phyloP scores from a whole-genome alignment of 2,329 filamentous ascomycete species.

The Rhytidhysteron rufulum region DNA sequence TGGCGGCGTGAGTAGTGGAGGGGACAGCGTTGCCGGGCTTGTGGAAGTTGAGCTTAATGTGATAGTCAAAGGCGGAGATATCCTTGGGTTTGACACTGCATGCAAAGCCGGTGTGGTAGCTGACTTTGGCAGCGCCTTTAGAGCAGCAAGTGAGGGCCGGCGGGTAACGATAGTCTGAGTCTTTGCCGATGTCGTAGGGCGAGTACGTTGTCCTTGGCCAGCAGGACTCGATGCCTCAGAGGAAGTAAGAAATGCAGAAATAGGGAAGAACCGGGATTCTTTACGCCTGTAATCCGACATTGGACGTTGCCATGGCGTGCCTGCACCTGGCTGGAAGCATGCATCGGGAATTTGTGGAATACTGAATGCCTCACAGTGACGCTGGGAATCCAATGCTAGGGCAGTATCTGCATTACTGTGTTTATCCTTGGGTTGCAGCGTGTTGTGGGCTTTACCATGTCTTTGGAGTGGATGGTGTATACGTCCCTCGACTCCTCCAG shows the following conservation, averaged over 20 bases:
- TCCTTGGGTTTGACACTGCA: slow-evolving; percentile 4
- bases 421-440: no score
- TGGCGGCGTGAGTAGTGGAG: slow-evolving; percentile 9
- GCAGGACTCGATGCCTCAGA: slow-evolving; percentile 4
- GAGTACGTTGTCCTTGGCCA: no score
- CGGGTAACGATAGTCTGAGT: no score
- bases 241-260: slow-evolving; percentile 14
- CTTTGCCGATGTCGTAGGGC: no score
- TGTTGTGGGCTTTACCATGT: no score
- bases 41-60: not conserved
- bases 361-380: no score
- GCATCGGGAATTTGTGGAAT: slow-evolving; percentile 3
- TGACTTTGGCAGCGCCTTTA: slow-evolving; percentile 9
- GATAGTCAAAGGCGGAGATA: not conserved
- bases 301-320: not conserved
- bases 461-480: no score
- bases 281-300: slow-evolving; percentile 5
- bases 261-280: slow-evolving; percentile 14
- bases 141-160: no score
- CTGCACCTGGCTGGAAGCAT: not conserved
- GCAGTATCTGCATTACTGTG: no score
- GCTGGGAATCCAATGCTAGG: no score
- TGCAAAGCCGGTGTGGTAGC: slow-evolving; percentile 8
- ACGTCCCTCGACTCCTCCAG: no score
- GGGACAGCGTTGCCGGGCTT: slow-evolving; percentile 4